A percentile compares a stretch with the other conserved stretches of the same genome.
phyloP scores from a whole-genome alignment of 2,329 filamentous ascomycete species.

The Cordyceps militaris region DNA sequence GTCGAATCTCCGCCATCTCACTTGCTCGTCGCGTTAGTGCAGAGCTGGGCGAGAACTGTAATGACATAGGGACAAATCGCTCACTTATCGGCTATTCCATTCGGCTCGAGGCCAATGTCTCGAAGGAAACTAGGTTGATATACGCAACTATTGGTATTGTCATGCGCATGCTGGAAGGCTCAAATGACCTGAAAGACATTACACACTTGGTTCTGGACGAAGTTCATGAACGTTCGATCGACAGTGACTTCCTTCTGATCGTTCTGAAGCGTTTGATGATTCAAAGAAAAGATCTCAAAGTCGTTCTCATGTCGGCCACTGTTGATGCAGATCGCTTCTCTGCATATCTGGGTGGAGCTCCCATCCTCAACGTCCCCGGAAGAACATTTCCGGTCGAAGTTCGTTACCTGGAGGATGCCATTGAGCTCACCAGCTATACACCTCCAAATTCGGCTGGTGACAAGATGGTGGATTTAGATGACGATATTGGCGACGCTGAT shows the following conservation, averaged over 20 bases:
- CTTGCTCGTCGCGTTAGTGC: slow-evolving; percentile 88
- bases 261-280: slow-evolving; percentile 77
- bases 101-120: slow-evolving; percentile 80
- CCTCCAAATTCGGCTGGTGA: slow-evolving; percentile 37
- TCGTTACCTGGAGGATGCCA: slow-evolving; percentile 83
- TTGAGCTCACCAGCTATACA: slow-evolving; percentile 76
- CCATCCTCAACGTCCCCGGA: slow-evolving; percentile 83
- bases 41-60: slow-evolving; percentile 79
- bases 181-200: slow-evolving; percentile 78
- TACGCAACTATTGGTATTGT: slow-evolving; percentile 91
- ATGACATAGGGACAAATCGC: slow-evolving; percentile 71
- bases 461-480: slow-evolving; percentile 56
- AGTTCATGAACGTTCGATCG: slow-evolving; percentile 92
- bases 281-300: slow-evolving; percentile 74
- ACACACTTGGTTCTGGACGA: slow-evolving; percentile 96
- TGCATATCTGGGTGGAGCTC: slow-evolving; percentile 75
- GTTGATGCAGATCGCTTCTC: slow-evolving; percentile 91
- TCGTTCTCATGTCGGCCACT: slow-evolving; percentile 95
- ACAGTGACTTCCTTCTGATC: slow-evolving; percentile 92
- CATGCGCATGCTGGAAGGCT: slow-evolving; percentile 93
- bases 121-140: slow-evolving; percentile 72
- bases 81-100: slow-evolving; percentile 95
- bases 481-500: slow-evolving; percentile 48
- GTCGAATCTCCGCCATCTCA: slow-evolving; percentile 93
- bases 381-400: slow-evolving; percentile 89